These are phyloP conservation scores for Dactylellina cionopaga DNA, from an alignment of 2,329 filamentous ascomycete genomes.

Conservation along the genomic window DNA sequence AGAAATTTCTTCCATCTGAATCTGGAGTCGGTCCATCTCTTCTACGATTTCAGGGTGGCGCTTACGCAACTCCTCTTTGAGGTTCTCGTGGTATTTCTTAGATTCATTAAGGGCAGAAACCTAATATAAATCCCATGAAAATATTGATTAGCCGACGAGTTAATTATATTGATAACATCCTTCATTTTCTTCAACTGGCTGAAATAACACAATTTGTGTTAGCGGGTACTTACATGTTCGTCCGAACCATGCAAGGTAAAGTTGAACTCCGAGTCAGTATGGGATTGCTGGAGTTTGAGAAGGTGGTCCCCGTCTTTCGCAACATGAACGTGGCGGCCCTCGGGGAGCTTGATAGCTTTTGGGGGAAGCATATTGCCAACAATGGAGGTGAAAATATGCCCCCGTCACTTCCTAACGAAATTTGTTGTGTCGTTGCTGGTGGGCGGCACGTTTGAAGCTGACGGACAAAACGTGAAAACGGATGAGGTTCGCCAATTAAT, in stretches of 20 bases:
- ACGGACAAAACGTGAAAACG: too few relatives aligned
- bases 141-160: too few relatives aligned
- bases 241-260: slow-evolving; percentile 53
- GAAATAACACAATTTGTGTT: too few relatives aligned
- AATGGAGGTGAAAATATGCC: not conserved
- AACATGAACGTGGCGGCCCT: slow-evolving; percentile 30
- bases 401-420: too few relatives aligned
- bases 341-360: slow-evolving; percentile 24
- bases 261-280: slow-evolving; percentile 29
- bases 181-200: too few relatives aligned
- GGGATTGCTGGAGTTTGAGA: slow-evolving; percentile 17
- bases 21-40: slow-evolving; percentile 41
- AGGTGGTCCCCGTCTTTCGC: slow-evolving; percentile 43
- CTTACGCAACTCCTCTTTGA: slow-evolving; percentile 58
- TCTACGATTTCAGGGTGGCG: slow-evolving; percentile 38
- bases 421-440: too few relatives aligned
- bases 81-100: slow-evolving; percentile 40
- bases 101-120: slow-evolving; percentile 27
- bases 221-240: slow-evolving; percentile 62
- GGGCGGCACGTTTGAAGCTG: too few relatives aligned
- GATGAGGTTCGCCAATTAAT: too few relatives aligned
- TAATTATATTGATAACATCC: too few relatives aligned
- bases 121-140: not conserved
- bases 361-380: not conserved
- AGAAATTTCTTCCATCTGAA: slow-evolving; percentile 46